Conservation (phyloP, 2,329 filamentous ascomycete species). For the Trichophaea hybrida region DNA sequence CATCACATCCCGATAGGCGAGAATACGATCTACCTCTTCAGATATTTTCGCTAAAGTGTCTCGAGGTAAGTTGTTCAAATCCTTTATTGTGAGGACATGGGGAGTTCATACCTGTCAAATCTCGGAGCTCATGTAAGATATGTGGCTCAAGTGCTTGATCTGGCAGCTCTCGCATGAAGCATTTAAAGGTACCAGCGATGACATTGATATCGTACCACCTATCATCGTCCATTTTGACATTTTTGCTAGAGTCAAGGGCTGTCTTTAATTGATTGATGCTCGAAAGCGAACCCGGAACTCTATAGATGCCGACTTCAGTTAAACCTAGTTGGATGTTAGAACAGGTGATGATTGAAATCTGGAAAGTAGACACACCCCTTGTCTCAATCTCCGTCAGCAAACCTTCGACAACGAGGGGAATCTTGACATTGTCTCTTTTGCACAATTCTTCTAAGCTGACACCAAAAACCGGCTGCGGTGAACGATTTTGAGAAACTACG, state of each 20-base stretch:
- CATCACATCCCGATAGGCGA: constrained; percentile 19
- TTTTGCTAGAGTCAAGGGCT: constrained; percentile 27
- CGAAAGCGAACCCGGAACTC: constrained; percentile 26
- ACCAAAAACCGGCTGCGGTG: constrained; percentile 25
- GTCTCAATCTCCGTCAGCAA: constrained; percentile 27
- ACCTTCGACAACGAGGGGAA: constrained; percentile 27
- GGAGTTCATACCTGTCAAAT: constrained; percentile 45
- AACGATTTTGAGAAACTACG: constrained; percentile 16
- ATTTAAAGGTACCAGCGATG: constrained; percentile 27
- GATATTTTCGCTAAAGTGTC: constrained; percentile 14
- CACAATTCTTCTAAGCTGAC: constrained; percentile 27
- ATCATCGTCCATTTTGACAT: constrained; percentile 28
- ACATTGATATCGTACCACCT: constrained; percentile 29
- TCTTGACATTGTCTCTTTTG: constrained; percentile 25
- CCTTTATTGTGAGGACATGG: neutral
- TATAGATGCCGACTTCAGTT: constrained; percentile 27
- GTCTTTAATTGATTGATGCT: constrained; percentile 27
- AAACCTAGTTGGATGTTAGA: constrained; percentile 21
- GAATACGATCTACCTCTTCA: constrained; percentile 22
- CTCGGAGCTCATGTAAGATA: constrained; percentile 47
- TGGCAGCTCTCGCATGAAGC: constrained; percentile 28
- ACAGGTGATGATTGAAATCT: neutral
- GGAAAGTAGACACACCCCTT: constrained; percentile 21
- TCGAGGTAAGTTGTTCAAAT: constrained; percentile 5
- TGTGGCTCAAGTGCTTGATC: constrained; percentile 32